These are phyloP conservation scores for Neofusicoccum parvum DNA, from an alignment of 2,329 filamentous ascomycete species.

Conservation along the genomic window DNA sequence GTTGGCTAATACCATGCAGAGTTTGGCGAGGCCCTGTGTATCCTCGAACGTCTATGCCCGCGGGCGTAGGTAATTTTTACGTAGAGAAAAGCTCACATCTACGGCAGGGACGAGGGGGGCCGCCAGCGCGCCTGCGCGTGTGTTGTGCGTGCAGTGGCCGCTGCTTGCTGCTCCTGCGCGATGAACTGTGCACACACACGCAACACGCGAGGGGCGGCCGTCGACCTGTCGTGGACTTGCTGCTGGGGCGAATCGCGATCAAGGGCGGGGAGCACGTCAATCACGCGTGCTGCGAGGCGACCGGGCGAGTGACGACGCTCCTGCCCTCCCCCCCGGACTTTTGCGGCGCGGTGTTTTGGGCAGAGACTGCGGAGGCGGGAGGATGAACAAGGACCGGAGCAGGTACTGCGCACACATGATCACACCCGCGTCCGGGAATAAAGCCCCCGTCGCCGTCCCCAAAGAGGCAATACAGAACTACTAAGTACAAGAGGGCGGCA, in stretches of 20 bases:
- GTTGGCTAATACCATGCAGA: slow-evolving; percentile 10
- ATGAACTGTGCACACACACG: background rate
- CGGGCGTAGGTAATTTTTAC: slow-evolving; percentile 20
- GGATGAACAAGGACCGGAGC: background rate
- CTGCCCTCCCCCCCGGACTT: too few species aligned
- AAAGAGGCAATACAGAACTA: slow-evolving; percentile 6
- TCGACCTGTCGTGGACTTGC: background rate
- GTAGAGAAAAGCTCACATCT: slow-evolving; percentile 1
- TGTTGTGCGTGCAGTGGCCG: background rate
- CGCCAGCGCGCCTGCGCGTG: too few species aligned
- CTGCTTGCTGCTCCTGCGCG: background rate
- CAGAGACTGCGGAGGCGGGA: background rate
- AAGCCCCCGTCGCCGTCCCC: slow-evolving; percentile 1
- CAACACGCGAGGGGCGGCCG: background rate
- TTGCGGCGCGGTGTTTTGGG: too few species aligned
- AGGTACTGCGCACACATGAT: background rate
- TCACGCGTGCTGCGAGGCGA: background rate
- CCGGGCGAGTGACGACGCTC: background rate
- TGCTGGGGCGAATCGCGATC: background rate
- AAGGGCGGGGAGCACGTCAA: slow-evolving; percentile 1
- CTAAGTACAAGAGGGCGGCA: background rate
- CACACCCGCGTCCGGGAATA: background rate
- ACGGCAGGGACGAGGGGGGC: too few species aligned
- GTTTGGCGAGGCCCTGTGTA: slow-evolving; percentile 2
- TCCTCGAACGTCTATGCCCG: slow-evolving; percentile 20